Conservation (phyloP, 2,329 filamentous ascomycete species). For the Cadophora gregata region DNA sequence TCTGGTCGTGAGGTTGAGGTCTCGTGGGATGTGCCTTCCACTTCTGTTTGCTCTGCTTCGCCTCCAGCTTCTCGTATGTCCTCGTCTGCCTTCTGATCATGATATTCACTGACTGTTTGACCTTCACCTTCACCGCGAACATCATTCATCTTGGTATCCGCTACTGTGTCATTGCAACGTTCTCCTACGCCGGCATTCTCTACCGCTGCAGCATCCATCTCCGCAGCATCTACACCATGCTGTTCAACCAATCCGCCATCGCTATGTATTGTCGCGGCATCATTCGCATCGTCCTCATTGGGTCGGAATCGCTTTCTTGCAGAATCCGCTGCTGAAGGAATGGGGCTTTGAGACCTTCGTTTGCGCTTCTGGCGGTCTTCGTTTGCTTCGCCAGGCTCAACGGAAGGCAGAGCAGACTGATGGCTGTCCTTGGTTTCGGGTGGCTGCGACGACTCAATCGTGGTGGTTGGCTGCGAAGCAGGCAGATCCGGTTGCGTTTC, state of each 20-base stretch:
- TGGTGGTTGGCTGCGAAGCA: slow-evolving; percentile 22
- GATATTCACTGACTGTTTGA: background rate
- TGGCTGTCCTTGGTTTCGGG: slow-evolving; percentile 26
- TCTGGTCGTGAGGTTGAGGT: slow-evolving; percentile 42
- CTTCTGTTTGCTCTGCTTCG: background rate
- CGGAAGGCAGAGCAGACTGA: slow-evolving; percentile 32
- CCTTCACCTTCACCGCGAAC: slow-evolving; percentile 24
- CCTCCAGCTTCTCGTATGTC: slow-evolving; percentile 3
- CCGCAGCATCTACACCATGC: slow-evolving; percentile 33
- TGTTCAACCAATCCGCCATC: slow-evolving; percentile 38
- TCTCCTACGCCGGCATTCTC: slow-evolving; percentile 18
- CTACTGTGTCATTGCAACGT: slow-evolving; percentile 21
- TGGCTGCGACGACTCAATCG: slow-evolving; percentile 33
- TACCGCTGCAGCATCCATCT: slow-evolving; percentile 24
- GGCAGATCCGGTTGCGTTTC: background rate
- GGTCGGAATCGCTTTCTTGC: slow-evolving; percentile 61
- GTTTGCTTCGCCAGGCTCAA: slow-evolving; percentile 45
- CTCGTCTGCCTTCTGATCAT: slow-evolving; percentile 17
- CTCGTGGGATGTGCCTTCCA: slow-evolving; percentile 19
- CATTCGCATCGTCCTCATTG: slow-evolving; percentile 39
- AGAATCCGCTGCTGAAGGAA: slow-evolving; percentile 58
- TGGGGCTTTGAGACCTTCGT: slow-evolving; percentile 67
- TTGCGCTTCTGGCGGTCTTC: slow-evolving; percentile 70
- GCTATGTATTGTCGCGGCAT: slow-evolving; percentile 27
- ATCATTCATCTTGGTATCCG: slow-evolving; percentile 34